phyloP scores from a whole-genome alignment of 1,284 basidiomycete genomes.

The Lignosus rhinocerotis region DNA sequence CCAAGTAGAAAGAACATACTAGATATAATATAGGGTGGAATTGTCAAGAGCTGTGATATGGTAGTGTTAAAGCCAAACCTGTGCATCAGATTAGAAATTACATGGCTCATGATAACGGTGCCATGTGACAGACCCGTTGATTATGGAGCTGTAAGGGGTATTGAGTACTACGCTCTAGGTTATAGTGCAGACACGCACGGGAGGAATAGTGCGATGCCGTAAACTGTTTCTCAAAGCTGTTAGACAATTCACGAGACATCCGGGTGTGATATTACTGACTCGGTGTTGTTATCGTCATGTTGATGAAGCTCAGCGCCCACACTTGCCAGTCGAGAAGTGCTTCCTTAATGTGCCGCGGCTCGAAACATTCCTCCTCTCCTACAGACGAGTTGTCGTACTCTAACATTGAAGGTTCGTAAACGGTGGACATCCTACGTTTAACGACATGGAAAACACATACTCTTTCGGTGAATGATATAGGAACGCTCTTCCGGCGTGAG shows the following conservation, averaged over 20 bases:
- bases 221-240: constrained; percentile 6
- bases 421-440: neutral
- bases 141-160: constrained; percentile 51
- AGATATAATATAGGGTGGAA: constrained; percentile 67
- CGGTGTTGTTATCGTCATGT: constrained; percentile 59
- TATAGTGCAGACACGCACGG: constrained; percentile 13
- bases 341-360: constrained; percentile 50
- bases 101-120: too few species aligned
- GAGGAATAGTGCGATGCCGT: constrained; percentile 24
- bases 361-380: constrained; percentile 65
- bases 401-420: constrained; percentile 19
- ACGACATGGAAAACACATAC: constrained; percentile 32
- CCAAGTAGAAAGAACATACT: constrained; percentile 38
- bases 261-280: constrained; percentile 40
- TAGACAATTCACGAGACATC: neutral
- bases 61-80: constrained; percentile 58
- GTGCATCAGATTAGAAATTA: neutral
- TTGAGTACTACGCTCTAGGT: neutral
- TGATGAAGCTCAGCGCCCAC: constrained; percentile 59
- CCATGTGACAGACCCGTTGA: constrained; percentile 39
- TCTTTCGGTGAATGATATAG: constrained; percentile 60
- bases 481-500: constrained; percentile 58
- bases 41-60: constrained; percentile 65
- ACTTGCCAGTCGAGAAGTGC: constrained; percentile 69
- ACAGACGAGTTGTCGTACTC: constrained; percentile 66